A percentile compares a stretch with the other conserved stretches of the same genome.
phyloP scores from a whole-genome alignment of 345 rosid genomes.

The Rhodomyrtus tomentosa region DNA sequence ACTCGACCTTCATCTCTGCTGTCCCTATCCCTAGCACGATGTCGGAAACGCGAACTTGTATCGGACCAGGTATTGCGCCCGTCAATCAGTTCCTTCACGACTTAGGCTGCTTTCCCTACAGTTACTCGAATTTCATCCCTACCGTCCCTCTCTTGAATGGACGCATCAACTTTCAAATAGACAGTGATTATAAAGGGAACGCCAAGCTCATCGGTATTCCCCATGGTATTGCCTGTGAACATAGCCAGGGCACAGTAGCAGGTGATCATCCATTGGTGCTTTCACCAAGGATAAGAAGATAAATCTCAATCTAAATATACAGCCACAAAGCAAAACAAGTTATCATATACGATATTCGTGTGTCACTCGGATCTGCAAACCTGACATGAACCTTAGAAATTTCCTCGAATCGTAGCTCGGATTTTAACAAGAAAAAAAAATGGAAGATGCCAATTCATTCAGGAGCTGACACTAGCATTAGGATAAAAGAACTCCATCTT shows the following conservation, averaged over 20 bases:
- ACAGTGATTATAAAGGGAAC: conserved; percentile 84
- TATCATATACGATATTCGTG: too few relatives aligned
- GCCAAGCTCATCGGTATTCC: conserved; percentile 80
- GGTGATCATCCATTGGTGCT: neutral
- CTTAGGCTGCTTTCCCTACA: conserved; percentile 48
- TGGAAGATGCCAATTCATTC: too few relatives aligned
- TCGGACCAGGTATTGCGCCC: too few relatives aligned
- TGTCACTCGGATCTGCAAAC: neutral
- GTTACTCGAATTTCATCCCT: conserved; percentile 70
- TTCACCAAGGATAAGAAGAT: neutral
- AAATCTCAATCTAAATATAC: neutral
- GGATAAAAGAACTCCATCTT: too few relatives aligned
- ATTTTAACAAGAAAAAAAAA: too few relatives aligned
- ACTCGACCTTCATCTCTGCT: too few relatives aligned
- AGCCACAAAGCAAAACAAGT: neutral
- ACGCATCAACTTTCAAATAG: conserved; percentile 47
- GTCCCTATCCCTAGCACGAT: conserved; percentile 21
- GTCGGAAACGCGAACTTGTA: too few relatives aligned
- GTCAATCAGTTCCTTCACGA: conserved; percentile 14
- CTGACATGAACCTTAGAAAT: neutral
- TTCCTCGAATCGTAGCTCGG: neutral
- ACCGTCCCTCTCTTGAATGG: conserved; percentile 87
- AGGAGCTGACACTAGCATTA: too few relatives aligned
- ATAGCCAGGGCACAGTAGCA: neutral
- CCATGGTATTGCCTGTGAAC: conserved; percentile 63